Percentiles rank a stretch among this genome's conserved stretches.
phyloP scores from a whole-genome alignment of 2,329 filamentous ascomycete species.

The Fusarium sp. region DNA sequence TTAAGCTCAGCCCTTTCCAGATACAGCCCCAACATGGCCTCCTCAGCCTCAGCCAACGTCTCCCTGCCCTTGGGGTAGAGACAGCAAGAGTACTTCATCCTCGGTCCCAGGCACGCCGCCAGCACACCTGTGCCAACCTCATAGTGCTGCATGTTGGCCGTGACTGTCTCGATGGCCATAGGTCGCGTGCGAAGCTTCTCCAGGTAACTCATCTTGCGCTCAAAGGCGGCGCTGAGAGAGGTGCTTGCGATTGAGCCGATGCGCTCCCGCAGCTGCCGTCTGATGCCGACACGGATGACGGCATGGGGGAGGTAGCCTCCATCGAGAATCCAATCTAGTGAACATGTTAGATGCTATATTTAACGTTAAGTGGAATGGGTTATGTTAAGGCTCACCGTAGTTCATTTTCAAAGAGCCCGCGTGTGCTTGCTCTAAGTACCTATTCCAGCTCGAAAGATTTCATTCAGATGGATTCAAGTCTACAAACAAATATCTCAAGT shows the following conservation, averaged over 20 bases:
- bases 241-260: constrained; percentile 66
- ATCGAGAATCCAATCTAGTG: constrained; percentile 69
- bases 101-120: constrained; percentile 69
- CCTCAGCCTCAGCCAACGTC: constrained; percentile 74
- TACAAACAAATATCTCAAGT: neutral
- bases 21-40: constrained; percentile 74
- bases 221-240: constrained; percentile 64
- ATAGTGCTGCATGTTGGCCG: constrained; percentile 78
- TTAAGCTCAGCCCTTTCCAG: constrained; percentile 69
- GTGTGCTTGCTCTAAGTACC: neutral
- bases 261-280: constrained; percentile 73
- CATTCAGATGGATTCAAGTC: neutral
- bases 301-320: constrained; percentile 73
- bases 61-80: constrained; percentile 73
- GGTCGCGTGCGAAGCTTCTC: constrained; percentile 68
- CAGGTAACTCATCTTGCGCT: constrained; percentile 74
- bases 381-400: constrained; percentile 16
- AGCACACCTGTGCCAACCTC: constrained; percentile 77
- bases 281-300: constrained; percentile 74
- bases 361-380: neutral
- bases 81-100: constrained; percentile 80
- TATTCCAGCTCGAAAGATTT: neutral
- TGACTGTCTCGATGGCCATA: constrained; percentile 75
- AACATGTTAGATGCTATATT: neutral
- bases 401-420: constrained; percentile 18